Percentiles rank a stretch among this genome's conserved stretches.
phyloP scores from a whole-genome alignment of 108 stramenopile genomes.

The Skeletonema potamos region DNA sequence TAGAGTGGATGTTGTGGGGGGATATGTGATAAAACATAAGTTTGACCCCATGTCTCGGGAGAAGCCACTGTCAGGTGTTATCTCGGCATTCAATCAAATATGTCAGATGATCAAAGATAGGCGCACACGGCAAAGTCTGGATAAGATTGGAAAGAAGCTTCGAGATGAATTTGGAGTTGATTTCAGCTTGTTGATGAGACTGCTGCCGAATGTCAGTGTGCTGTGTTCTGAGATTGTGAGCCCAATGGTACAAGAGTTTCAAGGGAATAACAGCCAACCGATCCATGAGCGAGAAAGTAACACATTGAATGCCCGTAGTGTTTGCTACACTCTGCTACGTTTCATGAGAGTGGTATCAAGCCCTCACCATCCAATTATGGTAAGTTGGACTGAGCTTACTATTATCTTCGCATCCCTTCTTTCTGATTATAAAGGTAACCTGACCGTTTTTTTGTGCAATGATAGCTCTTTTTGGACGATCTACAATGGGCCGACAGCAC shows the following conservation, averaged over 20 bases:
- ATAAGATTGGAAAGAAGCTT: slow-evolving; percentile 6
- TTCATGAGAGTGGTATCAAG: slow-evolving; percentile 34
- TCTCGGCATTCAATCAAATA: slow-evolving; percentile 27
- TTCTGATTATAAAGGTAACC: no score
- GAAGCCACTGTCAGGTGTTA: slow-evolving; percentile 17
- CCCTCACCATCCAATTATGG: slow-evolving; percentile 14
- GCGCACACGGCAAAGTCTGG: neutral
- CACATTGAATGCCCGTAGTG: neutral
- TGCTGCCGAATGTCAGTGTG: slow-evolving; percentile 21
- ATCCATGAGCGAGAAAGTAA: neutral
- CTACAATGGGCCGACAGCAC: slow-evolving; percentile 42
- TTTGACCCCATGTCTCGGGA: slow-evolving; percentile 18
- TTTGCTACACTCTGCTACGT: slow-evolving; percentile 20
- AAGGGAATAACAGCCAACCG: no score
- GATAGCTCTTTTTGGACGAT: slow-evolving; percentile 43
- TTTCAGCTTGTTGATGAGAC: slow-evolving; percentile 5
- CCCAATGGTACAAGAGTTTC: no score
- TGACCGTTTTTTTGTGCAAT: no score
- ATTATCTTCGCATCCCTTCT: no score
- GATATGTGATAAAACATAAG: slow-evolving; percentile 20
- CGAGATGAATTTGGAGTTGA: slow-evolving; percentile 9
- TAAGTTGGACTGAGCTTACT: no score
- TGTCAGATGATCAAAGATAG: slow-evolving; percentile 9
- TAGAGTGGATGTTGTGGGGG: slow-evolving; percentile 13
- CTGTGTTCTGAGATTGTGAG: slow-evolving; percentile 8